These are phyloP conservation scores for Phaeosphaeria sp. DNA, from an alignment of 2,329 filamentous ascomycete species.

Conservation along the genomic window DNA sequence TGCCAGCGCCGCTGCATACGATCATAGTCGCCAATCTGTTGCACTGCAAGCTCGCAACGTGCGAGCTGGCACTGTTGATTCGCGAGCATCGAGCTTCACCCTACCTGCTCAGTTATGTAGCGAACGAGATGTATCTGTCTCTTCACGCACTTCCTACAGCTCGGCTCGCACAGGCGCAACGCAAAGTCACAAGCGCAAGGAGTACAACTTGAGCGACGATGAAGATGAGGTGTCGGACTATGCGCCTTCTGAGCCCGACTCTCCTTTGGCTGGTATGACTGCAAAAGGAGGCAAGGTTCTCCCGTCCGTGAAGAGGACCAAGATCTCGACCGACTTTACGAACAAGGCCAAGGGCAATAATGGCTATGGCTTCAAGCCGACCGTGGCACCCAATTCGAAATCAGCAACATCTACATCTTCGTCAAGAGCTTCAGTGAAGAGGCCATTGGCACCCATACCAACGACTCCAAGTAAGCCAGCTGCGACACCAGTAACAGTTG, in stretches of 20 bases:
- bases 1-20: slow-evolving; percentile 3
- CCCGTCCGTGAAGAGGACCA: neutral
- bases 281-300: neutral
- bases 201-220: slow-evolving; percentile 13
- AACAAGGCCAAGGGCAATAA: slow-evolving; percentile 7
- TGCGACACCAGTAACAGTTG: neutral
- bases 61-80: slow-evolving; percentile 4
- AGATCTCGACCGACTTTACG: neutral
- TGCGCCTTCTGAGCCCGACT: slow-evolving; percentile 9
- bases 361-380: slow-evolving; percentile 9
- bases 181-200: slow-evolving; percentile 5
- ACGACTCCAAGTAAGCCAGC: neutral
- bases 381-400: neutral
- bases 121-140: slow-evolving; percentile 2
- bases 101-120: neutral
- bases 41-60: neutral
- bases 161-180: neutral
- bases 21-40: neutral
- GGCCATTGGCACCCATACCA: neutral
- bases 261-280: neutral
- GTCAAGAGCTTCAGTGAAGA: neutral
- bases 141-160: slow-evolving; percentile 1
- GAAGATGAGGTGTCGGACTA: slow-evolving; percentile 12
- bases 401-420: neutral
- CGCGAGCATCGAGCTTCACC: slow-evolving; percentile 8